phyloP scores from a whole-genome alignment of 2,329 filamentous ascomycete species.

The Sordariomycetes sp. region DNA sequence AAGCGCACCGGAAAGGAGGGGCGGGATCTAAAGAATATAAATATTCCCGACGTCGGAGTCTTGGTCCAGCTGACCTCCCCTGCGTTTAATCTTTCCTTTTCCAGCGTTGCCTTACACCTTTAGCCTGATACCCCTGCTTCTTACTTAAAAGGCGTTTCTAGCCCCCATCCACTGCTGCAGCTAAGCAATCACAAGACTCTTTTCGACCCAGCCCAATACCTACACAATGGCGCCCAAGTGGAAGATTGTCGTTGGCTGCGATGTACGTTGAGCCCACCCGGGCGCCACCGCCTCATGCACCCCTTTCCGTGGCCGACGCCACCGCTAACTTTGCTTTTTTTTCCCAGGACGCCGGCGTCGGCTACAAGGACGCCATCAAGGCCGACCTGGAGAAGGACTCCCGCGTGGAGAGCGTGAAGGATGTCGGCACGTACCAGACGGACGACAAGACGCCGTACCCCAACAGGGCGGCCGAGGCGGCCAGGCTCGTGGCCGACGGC shows the following conservation, averaged over 20 bases:
- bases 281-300: background rate
- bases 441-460: constrained; percentile 75
- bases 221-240: constrained; percentile 33
- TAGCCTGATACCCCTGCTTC: background rate
- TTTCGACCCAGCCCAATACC: constrained; percentile 2
- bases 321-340: constrained; percentile 6
- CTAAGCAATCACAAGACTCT: too few relatives aligned
- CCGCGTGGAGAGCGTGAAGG: constrained; percentile 56
- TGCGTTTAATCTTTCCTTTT: background rate
- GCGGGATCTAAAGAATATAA: background rate
- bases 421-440: constrained; percentile 59
- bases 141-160: background rate
- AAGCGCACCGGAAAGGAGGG: background rate
- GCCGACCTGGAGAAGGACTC: constrained; percentile 56
- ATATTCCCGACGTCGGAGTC: background rate
- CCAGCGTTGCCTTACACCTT: background rate
- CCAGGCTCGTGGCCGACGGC: constrained; percentile 48
- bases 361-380: constrained; percentile 72
- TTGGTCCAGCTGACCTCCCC: background rate
- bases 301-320: background rate
- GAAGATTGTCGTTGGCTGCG: constrained; percentile 43
- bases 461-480: constrained; percentile 64
- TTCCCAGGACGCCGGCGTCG: constrained; percentile 56
- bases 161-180: too few relatives aligned
- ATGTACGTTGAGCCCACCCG: constrained; percentile 26